Evolutionary conservation across 2,329 filamentous ascomycete species (phyloP).

Genomic region (Aspergillus sp.): DNA sequence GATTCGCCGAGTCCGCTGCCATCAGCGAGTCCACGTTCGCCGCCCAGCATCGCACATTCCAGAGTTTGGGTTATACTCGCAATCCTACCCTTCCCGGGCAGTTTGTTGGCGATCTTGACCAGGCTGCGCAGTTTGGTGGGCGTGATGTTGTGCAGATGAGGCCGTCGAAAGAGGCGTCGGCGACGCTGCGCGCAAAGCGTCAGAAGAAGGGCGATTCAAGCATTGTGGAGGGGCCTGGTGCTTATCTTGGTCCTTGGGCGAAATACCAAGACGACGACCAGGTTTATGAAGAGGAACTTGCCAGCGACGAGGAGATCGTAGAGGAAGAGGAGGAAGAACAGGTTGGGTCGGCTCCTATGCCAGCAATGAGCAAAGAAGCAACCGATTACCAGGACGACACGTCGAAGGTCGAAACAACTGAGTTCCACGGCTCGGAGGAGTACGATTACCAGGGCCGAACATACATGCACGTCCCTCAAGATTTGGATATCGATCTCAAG

Average conservation of each 20-base stretch:
- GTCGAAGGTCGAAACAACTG: slow-evolving; percentile 74
- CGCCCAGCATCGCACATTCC: slow-evolving; percentile 79
- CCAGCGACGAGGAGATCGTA: slow-evolving; percentile 73
- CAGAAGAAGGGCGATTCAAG: slow-evolving; percentile 83
- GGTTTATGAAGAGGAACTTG: slow-evolving; percentile 68
- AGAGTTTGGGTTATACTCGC: slow-evolving; percentile 59
- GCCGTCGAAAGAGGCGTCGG: slow-evolving; percentile 69
- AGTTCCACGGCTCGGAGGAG: slow-evolving; percentile 79
- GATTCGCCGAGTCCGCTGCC: slow-evolving; percentile 81
- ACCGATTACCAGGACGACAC: slow-evolving; percentile 54
- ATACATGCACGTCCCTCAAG: slow-evolving; percentile 96
- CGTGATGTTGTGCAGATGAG: slow-evolving; percentile 55
- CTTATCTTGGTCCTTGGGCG: slow-evolving; percentile 95
- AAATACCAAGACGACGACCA: slow-evolving; percentile 75
- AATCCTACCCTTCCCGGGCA: slow-evolving; percentile 45
- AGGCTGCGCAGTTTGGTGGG: slow-evolving; percentile 45
- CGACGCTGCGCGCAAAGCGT: slow-evolving; percentile 67
- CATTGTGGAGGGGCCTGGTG: slow-evolving; percentile 79
- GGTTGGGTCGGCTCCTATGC: slow-evolving; percentile 43
- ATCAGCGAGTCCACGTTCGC: slow-evolving; percentile 91
- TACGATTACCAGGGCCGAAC: slow-evolving; percentile 94
- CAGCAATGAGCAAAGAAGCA: slow-evolving; percentile 51
- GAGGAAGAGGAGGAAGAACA: slow-evolving; percentile 52
- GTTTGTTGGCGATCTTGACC: slow-evolving; percentile 50
- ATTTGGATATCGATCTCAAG: slow-evolving; percentile 79